phyloP scores from a whole-genome alignment of 1,139 yeast species.

The Kodamaea sp. region DNA sequence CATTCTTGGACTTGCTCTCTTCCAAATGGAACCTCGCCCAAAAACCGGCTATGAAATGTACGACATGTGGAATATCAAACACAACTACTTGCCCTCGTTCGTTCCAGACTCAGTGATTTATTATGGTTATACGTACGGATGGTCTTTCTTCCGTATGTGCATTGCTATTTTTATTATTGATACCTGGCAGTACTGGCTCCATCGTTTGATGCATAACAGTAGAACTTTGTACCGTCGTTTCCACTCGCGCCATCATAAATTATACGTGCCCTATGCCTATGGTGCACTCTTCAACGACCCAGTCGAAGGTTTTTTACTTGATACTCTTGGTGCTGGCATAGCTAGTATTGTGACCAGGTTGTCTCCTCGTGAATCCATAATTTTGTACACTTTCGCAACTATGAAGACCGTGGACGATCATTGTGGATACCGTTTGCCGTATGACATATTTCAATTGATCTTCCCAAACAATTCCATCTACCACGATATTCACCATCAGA shows the following conservation, averaged over 20 bases:
- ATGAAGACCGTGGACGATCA: constrained; percentile 97
- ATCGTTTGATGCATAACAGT: constrained; percentile 84
- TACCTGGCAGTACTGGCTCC: constrained; percentile 93
- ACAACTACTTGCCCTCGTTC: constrained; percentile 31
- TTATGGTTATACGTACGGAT: constrained; percentile 57
- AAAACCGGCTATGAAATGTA: constrained; percentile 72
- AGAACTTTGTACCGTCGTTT: constrained; percentile 71
- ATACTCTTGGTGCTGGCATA: constrained; percentile 88
- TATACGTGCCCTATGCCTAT: constrained; percentile 94
- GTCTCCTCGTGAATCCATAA: constrained; percentile 72
- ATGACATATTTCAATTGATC: constrained; percentile 80
- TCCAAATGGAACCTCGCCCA: constrained; percentile 60
- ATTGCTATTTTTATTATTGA: constrained; percentile 77
- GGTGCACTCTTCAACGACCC: constrained; percentile 96
- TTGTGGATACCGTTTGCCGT: constrained; percentile 92
- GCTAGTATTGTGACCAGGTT: constrained; percentile 66
- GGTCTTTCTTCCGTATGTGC: constrained; percentile 55
- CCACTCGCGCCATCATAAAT: constrained; percentile 92
- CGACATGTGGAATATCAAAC: constrained; percentile 67
- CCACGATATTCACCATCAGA: constrained; percentile 97
- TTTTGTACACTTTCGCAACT: constrained; percentile 83
- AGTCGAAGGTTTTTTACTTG: constrained; percentile 87
- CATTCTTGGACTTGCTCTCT: constrained; percentile 58
- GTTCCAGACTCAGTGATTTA: constrained; percentile 50
- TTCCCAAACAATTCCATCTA: constrained; percentile 96